Conservation (phyloP, 2,329 filamentous ascomycete species). For the Claviceps cyperi region DNA sequence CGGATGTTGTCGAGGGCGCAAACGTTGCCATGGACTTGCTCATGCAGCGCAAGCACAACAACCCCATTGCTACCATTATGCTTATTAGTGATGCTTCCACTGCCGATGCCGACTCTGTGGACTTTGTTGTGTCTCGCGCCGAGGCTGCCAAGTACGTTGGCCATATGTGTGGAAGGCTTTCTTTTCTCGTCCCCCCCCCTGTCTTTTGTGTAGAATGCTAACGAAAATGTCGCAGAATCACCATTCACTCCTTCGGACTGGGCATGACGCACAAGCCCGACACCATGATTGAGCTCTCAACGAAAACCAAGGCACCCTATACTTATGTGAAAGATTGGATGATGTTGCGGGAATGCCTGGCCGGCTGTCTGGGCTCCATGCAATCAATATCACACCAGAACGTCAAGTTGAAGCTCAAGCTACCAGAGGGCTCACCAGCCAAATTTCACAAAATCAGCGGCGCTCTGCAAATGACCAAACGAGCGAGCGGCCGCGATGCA, state of each 20-base stretch:
- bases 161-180: background rate
- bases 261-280: constrained; percentile 97
- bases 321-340: constrained; percentile 99
- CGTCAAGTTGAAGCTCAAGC: constrained; percentile 82
- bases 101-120: constrained; percentile 85
- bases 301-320: constrained; percentile 89
- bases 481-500: constrained; percentile 84
- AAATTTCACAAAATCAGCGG: constrained; percentile 99
- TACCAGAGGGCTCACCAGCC: constrained; percentile 91
- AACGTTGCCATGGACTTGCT: constrained; percentile 97
- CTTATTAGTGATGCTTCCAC: constrained; percentile 96
- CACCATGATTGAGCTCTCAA: constrained; percentile 95
- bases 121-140: constrained; percentile 91
- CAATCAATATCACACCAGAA: constrained; percentile 97
- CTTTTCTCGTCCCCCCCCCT: background rate
- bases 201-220: background rate
- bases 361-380: constrained; percentile 79
- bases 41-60: constrained; percentile 94
- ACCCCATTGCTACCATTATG: constrained; percentile 87
- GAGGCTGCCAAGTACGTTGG: constrained; percentile 80
- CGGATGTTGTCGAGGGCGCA: constrained; percentile 92
- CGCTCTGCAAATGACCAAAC: constrained; percentile 88
- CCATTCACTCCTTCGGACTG: constrained; percentile 91
- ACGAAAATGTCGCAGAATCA: constrained; percentile 46
- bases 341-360: constrained; percentile 95